phyloP scores from a whole-genome alignment of 768 basidiomycete species.

The Coprinopsis marcescibilis region DNA sequence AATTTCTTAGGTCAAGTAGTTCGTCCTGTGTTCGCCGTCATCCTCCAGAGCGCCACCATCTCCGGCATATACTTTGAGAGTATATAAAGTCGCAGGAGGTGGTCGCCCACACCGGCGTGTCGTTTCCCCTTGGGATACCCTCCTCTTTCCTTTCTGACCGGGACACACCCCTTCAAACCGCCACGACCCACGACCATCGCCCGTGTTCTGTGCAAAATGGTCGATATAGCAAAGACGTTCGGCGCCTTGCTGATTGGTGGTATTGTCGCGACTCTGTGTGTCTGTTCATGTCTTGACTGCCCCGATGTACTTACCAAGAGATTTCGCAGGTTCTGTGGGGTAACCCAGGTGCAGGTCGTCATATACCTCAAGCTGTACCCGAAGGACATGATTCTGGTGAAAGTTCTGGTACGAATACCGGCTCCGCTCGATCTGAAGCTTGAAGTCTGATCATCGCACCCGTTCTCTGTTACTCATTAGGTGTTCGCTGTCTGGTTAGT shows the following conservation, averaged over 20 bases:
- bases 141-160: no score
- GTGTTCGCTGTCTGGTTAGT: conserved; percentile 28
- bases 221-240: conserved; percentile 27
- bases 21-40: no score
- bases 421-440: background rate
- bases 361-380: conserved; percentile 31
- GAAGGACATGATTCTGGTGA: conserved; percentile 20
- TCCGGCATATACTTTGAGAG: no score
- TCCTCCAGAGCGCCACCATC: no score
- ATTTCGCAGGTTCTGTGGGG: conserved; percentile 21
- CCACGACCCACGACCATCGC: no score
- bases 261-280: conserved; percentile 30
- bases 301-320: background rate
- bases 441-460: background rate
- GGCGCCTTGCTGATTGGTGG: conserved; percentile 36
- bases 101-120: no score
- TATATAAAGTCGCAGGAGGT: no score
- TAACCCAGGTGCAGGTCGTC: conserved; percentile 28
- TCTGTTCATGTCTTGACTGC: background rate
- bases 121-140: no score
- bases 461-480: conserved; percentile 13
- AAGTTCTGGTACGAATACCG: conserved; percentile 27
- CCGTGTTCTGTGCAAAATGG: no score
- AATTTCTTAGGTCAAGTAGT: no score
- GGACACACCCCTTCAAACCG: no score